Evolutionary conservation across 1,284 basidiomycete species (phyloP).

Genomic region (Boletellus sp.): DNA sequence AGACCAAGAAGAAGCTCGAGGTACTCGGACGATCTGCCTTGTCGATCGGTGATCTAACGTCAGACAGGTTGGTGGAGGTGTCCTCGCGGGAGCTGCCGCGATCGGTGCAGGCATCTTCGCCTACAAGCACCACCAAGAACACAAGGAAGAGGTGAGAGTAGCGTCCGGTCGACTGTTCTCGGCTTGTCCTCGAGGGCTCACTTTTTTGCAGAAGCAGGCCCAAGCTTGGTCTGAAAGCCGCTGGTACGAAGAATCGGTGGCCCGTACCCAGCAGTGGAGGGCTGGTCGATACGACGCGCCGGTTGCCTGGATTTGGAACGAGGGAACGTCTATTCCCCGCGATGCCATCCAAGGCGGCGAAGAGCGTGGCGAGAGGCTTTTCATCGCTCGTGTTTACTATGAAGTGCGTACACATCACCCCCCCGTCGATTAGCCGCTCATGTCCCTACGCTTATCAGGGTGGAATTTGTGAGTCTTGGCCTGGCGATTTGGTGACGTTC

Average conservation of each 20-base stretch:
- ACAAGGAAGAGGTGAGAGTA: constrained; percentile 50
- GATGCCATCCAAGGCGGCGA: constrained; percentile 56
- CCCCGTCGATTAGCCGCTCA: constrained; percentile 8
- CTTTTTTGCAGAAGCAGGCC: constrained; percentile 45
- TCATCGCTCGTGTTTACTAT: constrained; percentile 56
- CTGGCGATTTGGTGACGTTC: background rate
- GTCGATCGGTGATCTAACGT: constrained; percentile 3
- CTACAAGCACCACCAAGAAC: constrained; percentile 55
- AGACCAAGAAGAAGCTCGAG: constrained; percentile 57
- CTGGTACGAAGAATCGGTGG: constrained; percentile 59
- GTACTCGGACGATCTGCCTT: constrained; percentile 30
- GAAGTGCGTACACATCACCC: constrained; percentile 42
- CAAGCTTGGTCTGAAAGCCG: constrained; percentile 47
- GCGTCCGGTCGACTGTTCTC: background rate
- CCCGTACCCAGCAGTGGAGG: constrained; percentile 48
- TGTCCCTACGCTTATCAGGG: constrained; percentile 35
- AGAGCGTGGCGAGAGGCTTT: constrained; percentile 49
- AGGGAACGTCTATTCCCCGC: constrained; percentile 56
- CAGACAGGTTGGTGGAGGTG: constrained; percentile 59
- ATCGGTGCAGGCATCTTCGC: constrained; percentile 51
- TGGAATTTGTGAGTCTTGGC: constrained; percentile 47
- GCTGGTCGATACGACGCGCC: constrained; percentile 44
- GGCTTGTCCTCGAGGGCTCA: background rate
- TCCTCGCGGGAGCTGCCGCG: constrained; percentile 50
- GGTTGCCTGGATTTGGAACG: constrained; percentile 57